Percentiles rank a stretch among this genome's conserved stretches.
Conservation (phyloP, 257 asterid genomes). For the Leptodermis oblonga region DNA sequence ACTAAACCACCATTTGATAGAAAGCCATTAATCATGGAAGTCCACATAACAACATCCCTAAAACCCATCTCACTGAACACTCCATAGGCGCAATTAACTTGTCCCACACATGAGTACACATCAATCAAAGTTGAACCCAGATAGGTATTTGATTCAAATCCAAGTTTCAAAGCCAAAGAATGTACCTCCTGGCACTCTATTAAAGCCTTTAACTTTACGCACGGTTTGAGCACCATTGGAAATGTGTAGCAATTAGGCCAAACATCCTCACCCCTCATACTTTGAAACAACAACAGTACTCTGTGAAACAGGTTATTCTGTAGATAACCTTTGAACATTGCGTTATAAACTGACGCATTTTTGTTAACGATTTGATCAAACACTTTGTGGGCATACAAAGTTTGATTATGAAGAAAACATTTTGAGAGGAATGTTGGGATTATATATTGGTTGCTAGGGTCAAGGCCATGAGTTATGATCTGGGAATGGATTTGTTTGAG, state of each 20-base stretch:
- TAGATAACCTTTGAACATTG: slow-evolving; percentile 70
- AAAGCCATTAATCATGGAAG: slow-evolving; percentile 68
- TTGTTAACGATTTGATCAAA: slow-evolving; percentile 54
- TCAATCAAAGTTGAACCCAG: slow-evolving; percentile 72
- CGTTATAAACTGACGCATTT: slow-evolving; percentile 61
- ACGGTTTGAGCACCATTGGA: slow-evolving; percentile 69
- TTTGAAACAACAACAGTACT: slow-evolving; percentile 37
- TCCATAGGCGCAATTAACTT: slow-evolving; percentile 40
- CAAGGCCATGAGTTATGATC: slow-evolving; percentile 37
- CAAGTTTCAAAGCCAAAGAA: slow-evolving; percentile 27
- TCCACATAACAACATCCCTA: slow-evolving; percentile 85
- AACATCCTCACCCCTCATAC: slow-evolving; percentile 62
- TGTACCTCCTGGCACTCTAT: slow-evolving; percentile 68
- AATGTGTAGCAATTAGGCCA: slow-evolving; percentile 60
- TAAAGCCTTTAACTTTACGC: slow-evolving; percentile 45
- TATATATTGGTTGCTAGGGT: slow-evolving; percentile 33
- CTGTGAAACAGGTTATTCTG: slow-evolving; percentile 37
- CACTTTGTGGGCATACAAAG: slow-evolving; percentile 43
- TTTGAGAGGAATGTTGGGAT: slow-evolving; percentile 49
- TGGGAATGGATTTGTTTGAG: slow-evolving; percentile 69
- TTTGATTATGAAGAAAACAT: slow-evolving; percentile 36
- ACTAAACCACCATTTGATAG: slow-evolving; percentile 46
- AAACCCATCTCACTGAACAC: slow-evolving; percentile 70
- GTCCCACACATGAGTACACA: slow-evolving; percentile 43
- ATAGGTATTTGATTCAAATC: slow-evolving; percentile 19